Conservation (phyloP, 805 yeast species). For the Spathaspora hagerdaliae region DNA sequence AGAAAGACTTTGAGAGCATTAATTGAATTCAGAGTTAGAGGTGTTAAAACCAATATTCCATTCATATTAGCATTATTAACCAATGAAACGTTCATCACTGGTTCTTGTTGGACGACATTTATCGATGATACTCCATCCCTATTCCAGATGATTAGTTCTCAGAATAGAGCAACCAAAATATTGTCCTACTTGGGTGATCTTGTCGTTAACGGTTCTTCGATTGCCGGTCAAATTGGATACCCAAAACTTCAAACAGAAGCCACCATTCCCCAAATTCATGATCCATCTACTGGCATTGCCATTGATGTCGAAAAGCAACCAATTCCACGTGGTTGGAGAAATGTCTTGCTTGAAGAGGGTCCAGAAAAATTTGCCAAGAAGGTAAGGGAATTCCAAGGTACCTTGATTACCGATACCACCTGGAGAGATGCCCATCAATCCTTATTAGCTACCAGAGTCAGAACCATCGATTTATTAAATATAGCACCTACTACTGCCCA, state of each 20-base stretch:
- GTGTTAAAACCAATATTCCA: slow-evolving; percentile 98
- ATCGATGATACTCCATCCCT: slow-evolving; percentile 96
- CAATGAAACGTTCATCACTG: slow-evolving; percentile 78
- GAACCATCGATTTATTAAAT: slow-evolving; percentile 86
- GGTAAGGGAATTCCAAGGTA: slow-evolving; percentile 80
- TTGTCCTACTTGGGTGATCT: slow-evolving; percentile 88
- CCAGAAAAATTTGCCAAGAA: slow-evolving; percentile 87
- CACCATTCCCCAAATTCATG: slow-evolving; percentile 67
- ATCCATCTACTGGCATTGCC: slow-evolving; percentile 52
- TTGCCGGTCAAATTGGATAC: slow-evolving; percentile 90
- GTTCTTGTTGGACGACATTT: slow-evolving; percentile 96
- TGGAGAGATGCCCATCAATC: slow-evolving; percentile 99
- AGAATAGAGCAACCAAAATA: slow-evolving; percentile 94
- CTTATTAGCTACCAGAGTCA: slow-evolving; percentile 91
- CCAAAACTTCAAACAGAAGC: slow-evolving; percentile 82
- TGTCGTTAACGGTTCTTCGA: slow-evolving; percentile 93
- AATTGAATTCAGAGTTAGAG: slow-evolving; percentile 97
- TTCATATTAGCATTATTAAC: slow-evolving; percentile 89
- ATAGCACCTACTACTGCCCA: slow-evolving; percentile 94
- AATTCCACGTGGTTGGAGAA: slow-evolving; percentile 83
- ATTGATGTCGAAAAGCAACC: slow-evolving; percentile 53
- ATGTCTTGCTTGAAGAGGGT: slow-evolving; percentile 77
- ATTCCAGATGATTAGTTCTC: slow-evolving; percentile 91
- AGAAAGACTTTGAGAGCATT: slow-evolving; percentile 96
- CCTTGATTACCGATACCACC: slow-evolving; percentile 95